A percentile compares a stretch with the other conserved stretches of the same genome.
These are phyloP conservation scores for Westerdykella aurantiaca DNA, from an alignment of 2,329 filamentous ascomycete species.

Conservation along the genomic window DNA sequence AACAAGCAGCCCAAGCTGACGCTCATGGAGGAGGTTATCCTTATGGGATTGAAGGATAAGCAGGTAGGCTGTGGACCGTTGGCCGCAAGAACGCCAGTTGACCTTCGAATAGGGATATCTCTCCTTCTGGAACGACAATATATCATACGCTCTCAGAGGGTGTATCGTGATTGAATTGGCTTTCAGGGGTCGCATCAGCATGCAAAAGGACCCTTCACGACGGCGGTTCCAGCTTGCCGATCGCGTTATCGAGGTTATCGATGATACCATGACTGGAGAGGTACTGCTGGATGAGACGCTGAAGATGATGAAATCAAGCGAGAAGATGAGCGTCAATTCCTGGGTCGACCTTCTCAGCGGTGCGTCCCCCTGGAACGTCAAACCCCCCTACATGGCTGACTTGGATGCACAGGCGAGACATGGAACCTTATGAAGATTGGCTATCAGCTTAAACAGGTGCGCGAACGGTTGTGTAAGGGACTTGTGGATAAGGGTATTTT, in stretches of 20 bases:
- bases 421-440: conserved; percentile 99
- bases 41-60: conserved; percentile 96
- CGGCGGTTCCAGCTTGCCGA: conserved; percentile 90
- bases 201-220: conserved; percentile 93
- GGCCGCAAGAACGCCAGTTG: neutral
- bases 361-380: conserved; percentile 44
- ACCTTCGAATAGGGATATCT: conserved; percentile 69
- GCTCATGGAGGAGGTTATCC: conserved; percentile 94
- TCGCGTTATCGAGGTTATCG: conserved; percentile 91
- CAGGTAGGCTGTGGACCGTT: conserved; percentile 58
- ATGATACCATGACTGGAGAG: conserved; percentile 93
- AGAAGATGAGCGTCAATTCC: conserved; percentile 99
- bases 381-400: conserved; percentile 14
- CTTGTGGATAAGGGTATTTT: conserved; percentile 98
- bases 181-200: conserved; percentile 91
- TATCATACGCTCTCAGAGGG: conserved; percentile 92
- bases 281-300: conserved; percentile 94
- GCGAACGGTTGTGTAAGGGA: conserved; percentile 93
- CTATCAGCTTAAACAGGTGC: conserved; percentile 98
- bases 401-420: conserved; percentile 67
- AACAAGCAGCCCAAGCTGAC: conserved; percentile 98
- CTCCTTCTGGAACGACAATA: conserved; percentile 99
- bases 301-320: conserved; percentile 99
- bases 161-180: conserved; percentile 98
- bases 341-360: conserved; percentile 99